Evolutionary conservation across 331 rosid genomes (phyloP).

Genomic region (Saraca asoca): DNA sequence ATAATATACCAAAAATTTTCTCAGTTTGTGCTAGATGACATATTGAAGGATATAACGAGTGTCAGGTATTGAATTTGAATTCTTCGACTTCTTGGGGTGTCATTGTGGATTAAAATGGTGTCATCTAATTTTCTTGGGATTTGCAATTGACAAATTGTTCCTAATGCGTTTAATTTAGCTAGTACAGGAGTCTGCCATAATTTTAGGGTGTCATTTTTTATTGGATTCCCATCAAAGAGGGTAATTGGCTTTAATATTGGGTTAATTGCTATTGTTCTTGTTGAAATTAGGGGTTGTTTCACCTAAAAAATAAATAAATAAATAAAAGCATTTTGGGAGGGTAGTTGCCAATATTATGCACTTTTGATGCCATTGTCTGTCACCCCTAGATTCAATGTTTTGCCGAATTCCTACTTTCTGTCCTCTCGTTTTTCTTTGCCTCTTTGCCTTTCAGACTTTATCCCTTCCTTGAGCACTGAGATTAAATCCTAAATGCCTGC

Average conservation of each 20-base stretch:
- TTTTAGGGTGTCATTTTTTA: neutral
- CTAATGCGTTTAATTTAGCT: too few relatives aligned
- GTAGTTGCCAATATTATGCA: constrained; percentile 7
- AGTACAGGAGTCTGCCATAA: neutral
- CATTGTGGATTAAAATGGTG: too few relatives aligned
- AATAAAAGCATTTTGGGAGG: too few relatives aligned
- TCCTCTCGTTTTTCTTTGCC: neutral
- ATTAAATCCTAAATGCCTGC: neutral
- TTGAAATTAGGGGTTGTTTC: constrained; percentile 9
- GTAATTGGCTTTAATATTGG: neutral
- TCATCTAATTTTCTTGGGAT: too few relatives aligned
- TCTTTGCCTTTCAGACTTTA: constrained; percentile 2
- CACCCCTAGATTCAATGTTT: neutral
- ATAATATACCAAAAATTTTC: too few relatives aligned
- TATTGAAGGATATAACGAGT: too few relatives aligned
- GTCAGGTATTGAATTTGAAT: too few relatives aligned
- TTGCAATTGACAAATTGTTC: too few relatives aligned
- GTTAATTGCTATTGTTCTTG: neutral
- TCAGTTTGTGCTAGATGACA: too few relatives aligned
- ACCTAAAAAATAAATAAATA: too few relatives aligned
- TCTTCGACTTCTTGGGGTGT: too few relatives aligned
- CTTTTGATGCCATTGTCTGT: constrained; percentile 3
- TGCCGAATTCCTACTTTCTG: too few relatives aligned
- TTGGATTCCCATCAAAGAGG: neutral
- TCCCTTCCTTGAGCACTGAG: neutral